A percentile compares a stretch with the other conserved stretches of the same genome.
phyloP scores from a whole-genome alignment of 1,139 yeast species.

The Yarrowia galli region DNA sequence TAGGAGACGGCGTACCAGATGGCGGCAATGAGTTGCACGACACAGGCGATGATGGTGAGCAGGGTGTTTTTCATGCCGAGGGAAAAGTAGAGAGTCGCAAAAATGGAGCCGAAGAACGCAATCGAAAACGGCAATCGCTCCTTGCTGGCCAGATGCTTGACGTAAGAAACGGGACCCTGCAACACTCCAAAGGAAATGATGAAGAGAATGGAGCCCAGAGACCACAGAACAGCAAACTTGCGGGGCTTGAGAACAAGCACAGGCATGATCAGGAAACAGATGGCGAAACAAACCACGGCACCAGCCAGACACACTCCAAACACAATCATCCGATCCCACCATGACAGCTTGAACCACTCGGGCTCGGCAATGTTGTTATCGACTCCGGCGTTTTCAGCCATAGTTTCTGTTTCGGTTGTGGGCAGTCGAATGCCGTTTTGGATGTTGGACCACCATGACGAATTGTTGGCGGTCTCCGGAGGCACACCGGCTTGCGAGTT shows the following conservation, averaged over 20 bases:
- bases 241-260: conserved; percentile 89
- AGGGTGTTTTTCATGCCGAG: conserved; percentile 68
- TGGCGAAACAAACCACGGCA: conserved; percentile 76
- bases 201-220: conserved; percentile 86
- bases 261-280: conserved; percentile 86
- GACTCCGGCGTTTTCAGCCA: conserved; percentile 46
- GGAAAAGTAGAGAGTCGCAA: conserved; percentile 67
- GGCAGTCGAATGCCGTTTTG: conserved; percentile 23
- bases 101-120: conserved; percentile 77
- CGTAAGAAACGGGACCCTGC: conserved; percentile 88
- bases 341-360: conserved; percentile 65
- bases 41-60: conserved; percentile 75
- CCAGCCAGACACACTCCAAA: conserved; percentile 81
- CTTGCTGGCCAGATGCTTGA: conserved; percentile 74
- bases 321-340: conserved; percentile 81
- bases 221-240: conserved; percentile 85
- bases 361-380: conserved; percentile 55
- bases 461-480: conserved; percentile 28
- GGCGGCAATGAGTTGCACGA: conserved; percentile 83
- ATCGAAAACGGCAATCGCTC: conserved; percentile 80
- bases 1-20: conserved; percentile 88
- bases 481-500: conserved; percentile 28
- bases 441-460: conserved; percentile 35
- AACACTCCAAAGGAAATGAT: conserved; percentile 88
- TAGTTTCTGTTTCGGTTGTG: conserved; percentile 24